Evolutionary conservation across 129 eudicot species (phyloP).

Genomic region (Escallonia rubra): DNA sequence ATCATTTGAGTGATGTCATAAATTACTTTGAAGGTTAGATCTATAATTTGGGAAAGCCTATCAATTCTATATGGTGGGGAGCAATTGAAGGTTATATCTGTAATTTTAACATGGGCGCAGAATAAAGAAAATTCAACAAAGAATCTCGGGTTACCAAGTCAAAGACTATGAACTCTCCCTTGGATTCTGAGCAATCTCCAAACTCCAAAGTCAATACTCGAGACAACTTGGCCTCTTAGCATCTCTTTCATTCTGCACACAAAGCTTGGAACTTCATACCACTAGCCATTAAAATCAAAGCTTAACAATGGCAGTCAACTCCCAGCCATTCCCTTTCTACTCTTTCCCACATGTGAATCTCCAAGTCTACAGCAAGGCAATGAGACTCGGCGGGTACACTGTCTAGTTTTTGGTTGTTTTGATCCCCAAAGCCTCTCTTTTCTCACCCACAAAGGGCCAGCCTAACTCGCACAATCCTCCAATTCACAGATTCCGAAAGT

Average conservation of each 20-base stretch:
- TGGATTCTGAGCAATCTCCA: slow-evolving; percentile 3
- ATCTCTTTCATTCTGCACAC: not conserved
- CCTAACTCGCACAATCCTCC: slow-evolving; percentile 30
- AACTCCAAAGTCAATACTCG: slow-evolving; percentile 28
- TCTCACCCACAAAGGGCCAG: slow-evolving; percentile 25
- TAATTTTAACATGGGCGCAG: not conserved
- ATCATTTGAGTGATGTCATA: too few relatives aligned
- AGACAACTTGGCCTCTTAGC: not conserved
- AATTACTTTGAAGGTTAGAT: too few relatives aligned
- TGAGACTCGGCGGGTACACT: slow-evolving; percentile 25
- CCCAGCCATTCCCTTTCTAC: not conserved
- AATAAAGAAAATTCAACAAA: not conserved
- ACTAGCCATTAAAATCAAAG: not conserved
- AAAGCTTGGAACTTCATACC: not conserved
- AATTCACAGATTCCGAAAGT: slow-evolving; percentile 24
- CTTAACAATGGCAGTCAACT: not conserved
- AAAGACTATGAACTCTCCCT: slow-evolving; percentile 18
- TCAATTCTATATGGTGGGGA: too few relatives aligned
- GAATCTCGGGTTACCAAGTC: slow-evolving; percentile 23
- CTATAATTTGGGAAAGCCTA: too few relatives aligned
- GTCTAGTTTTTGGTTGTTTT: not conserved
- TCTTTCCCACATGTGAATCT: slow-evolving; percentile 3
- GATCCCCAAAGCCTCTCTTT: not conserved
- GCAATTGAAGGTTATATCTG: not conserved
- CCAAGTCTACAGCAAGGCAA: not conserved